A percentile compares a stretch with the other conserved stretches of the same genome.
Evolutionary conservation across 345 rosid genomes (phyloP).

Genomic region (Sonneratia alba): DNA sequence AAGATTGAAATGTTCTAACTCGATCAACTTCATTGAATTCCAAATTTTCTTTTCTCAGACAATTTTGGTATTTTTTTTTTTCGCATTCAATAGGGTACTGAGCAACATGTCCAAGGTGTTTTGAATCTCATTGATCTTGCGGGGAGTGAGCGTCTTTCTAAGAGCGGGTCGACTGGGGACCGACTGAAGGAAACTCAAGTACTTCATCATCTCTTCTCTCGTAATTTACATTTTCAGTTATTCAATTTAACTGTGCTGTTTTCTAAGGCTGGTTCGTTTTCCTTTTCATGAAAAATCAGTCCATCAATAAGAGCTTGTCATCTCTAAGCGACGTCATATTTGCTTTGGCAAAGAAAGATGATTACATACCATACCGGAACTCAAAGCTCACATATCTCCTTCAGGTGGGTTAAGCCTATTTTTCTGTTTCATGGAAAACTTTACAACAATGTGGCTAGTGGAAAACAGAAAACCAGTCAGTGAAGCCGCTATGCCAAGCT

Average conservation of each 20-base stretch:
- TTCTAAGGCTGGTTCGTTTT: neutral
- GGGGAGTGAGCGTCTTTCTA: conserved; percentile 94
- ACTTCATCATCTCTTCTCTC: conserved; percentile 4
- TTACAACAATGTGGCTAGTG: neutral
- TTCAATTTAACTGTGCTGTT: neutral
- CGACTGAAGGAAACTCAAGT: conserved; percentile 95
- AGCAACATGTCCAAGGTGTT: conserved; percentile 93
- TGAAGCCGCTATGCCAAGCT: neutral
- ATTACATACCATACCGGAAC: conserved; percentile 83
- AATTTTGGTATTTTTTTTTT: neutral
- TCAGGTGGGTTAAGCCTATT: conserved; percentile 46
- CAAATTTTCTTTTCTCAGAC: neutral
- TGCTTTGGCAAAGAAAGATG: conserved; percentile 88
- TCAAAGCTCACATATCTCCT: conserved; percentile 96
- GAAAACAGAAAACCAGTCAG: neutral
- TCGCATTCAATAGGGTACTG: conserved; percentile 52
- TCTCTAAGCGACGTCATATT: conserved; percentile 87
- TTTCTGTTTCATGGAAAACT: conserved; percentile 1
- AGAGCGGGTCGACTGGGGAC: conserved; percentile 96
- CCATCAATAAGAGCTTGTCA: conserved; percentile 89
- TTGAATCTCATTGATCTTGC: conserved; percentile 98
- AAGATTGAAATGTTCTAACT: neutral
- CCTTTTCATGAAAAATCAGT: conserved; percentile 28
- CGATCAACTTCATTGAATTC: neutral
- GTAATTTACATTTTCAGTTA: conserved; percentile 1